Evolutionary conservation across 257 asterid species (phyloP).

Genomic region (Datura wrightii): DNA sequence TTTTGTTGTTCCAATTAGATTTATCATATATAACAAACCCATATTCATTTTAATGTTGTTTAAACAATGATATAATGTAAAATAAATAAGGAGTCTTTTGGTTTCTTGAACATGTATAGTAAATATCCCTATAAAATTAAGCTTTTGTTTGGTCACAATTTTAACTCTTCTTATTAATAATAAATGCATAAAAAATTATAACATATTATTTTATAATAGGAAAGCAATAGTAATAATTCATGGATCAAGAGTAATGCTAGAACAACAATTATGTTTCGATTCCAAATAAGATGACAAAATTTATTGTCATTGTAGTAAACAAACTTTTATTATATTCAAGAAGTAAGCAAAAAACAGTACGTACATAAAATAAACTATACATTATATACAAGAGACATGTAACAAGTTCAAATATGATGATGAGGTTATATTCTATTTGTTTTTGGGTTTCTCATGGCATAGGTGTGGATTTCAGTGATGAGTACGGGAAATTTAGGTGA

Average conservation of each 20-base stretch:
- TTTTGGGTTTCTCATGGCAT: conserved; percentile 25
- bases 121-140: not conserved
- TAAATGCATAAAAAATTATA: not conserved
- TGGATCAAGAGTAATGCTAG: no score
- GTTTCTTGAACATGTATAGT: not conserved
- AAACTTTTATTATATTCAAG: not conserved
- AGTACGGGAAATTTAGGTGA: conserved; percentile 50
- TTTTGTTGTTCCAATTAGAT: not conserved
- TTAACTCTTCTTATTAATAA: not conserved
- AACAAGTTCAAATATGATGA: not conserved
- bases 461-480: not conserved
- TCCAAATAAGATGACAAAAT: no score
- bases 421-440: conserved; percentile 32
- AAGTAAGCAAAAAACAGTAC: no score
- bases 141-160: not conserved
- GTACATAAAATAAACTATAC: no score
- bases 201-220: no score
- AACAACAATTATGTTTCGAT: no score
- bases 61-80: not conserved
- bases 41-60: not conserved
- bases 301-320: no score
- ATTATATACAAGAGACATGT: no score
- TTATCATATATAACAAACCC: not conserved
- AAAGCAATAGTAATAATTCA: no score
- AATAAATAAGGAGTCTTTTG: not conserved